These are phyloP conservation scores for Colletotrichum gloeosporioides DNA, from an alignment of 2,329 filamentous ascomycete species.

Conservation along the genomic window DNA sequence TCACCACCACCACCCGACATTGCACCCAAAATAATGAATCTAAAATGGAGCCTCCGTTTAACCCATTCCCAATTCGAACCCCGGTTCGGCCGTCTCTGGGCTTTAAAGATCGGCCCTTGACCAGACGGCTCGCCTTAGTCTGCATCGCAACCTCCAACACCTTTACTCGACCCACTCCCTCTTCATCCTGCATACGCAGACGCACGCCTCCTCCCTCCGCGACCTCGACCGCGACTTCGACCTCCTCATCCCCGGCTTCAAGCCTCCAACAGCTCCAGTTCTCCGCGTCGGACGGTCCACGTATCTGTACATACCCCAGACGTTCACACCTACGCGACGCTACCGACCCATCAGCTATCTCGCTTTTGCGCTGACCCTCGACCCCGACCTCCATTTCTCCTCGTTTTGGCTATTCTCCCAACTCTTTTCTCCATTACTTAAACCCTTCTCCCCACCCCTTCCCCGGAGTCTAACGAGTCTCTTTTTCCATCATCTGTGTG, in stretches of 20 bases:
- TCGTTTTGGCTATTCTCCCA: conserved; percentile 1
- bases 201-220: not conserved
- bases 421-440: conserved; percentile 17
- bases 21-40: conserved; percentile 6
- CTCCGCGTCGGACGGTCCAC: conserved; percentile 11
- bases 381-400: conserved; percentile 5
- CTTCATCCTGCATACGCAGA: conserved; percentile 6
- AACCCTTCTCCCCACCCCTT: conserved; percentile 9
- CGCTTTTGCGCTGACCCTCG: conserved; percentile 13
- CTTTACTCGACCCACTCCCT: conserved; percentile 19
- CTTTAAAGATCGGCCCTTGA: conserved; percentile 19
- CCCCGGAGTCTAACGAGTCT: not conserved
- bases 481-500: not conserved
- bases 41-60: conserved; percentile 1
- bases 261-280: conserved; percentile 13
- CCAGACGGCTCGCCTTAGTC: not conserved
- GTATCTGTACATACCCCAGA: conserved; percentile 19
- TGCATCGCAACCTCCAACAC: not conserved
- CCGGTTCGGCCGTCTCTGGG: conserved; percentile 1
- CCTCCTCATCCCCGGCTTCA: not conserved
- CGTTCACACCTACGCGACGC: not conserved
- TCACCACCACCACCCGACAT: conserved; percentile 13
- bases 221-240: not conserved
- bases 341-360: conserved; percentile 8
- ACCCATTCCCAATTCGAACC: conserved; percentile 10